Base-by-base conservation (phyloP, 768 basidiomycete genomes). In the Russula lepida region DNA sequence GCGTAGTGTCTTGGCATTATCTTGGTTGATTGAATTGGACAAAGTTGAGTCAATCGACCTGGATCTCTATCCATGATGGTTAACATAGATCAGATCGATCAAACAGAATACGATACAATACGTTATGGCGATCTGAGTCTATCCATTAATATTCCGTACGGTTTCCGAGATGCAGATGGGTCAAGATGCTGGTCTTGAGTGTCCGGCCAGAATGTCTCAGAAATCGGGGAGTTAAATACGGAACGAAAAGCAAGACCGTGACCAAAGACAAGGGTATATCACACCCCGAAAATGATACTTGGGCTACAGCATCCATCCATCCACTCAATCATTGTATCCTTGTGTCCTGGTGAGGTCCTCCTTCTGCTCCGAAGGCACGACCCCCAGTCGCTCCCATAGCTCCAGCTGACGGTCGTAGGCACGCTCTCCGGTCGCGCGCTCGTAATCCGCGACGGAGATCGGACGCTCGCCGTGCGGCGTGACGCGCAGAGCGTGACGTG, bases 401-500 rank as follows among this genome's bases (percentile, higher is more conserved):
- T 86, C 88, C 39, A 84, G 67, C 70, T 88, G 83, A 59, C 87
- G 79, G 71, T 92, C 89, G 65, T 84, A 85, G 0, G 89, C 88
- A 52, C 76, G 70, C 70, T 85, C 85, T 15, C 89, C 88, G 1
- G 79, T 83, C 66, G 76, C 67, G 47, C 69, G 70, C 70, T 85
- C 83, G 69, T 89, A 92, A 48, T 83, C 86, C 47, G 75, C 81
- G 21, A 91, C 91, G 0, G 85, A 88, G n/a, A 77, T 77, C 1
- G 90, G 91, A 63, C 79, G 81, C 70, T 92, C 88, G 13, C 83
- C 91, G 64, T 87, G 88, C 56, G 90, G 91, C 2, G 90, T 92
- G 11, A 84, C 86, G 50, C 90, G 83, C 39, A 91, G 75, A 15
- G 87, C 90, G 69, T 92, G 91, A 32, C 90, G 81, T 41, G 79